These are phyloP conservation scores for Toxicodendron radicans DNA, from an alignment of 345 rosid species.

Conservation along the genomic window DNA sequence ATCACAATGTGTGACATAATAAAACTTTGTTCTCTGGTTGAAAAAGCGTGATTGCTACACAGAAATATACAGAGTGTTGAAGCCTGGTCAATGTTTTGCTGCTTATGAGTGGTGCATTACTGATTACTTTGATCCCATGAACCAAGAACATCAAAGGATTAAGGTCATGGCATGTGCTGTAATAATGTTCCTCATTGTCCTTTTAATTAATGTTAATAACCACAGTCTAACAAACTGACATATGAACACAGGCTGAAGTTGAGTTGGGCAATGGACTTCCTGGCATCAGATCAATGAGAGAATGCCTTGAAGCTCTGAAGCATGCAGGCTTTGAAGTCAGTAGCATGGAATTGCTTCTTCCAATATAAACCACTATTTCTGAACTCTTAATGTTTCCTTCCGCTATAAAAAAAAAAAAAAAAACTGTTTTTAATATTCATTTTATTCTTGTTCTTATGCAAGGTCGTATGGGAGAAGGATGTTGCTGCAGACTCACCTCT, in stretches of 20 bases:
- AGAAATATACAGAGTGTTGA: constrained; percentile 87
- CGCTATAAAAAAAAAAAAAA: too few species aligned
- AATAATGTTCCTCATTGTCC: neutral
- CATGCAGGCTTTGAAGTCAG: constrained; percentile 92
- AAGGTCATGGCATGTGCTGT: constrained; percentile 54
- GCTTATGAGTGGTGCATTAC: constrained; percentile 99
- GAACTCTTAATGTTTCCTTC: neutral
- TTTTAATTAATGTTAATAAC: too few species aligned
- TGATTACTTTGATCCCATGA: constrained; percentile 71
- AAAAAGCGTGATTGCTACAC: constrained; percentile 86
- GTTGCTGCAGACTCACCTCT: constrained; percentile 64
- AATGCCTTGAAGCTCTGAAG: constrained; percentile 84
- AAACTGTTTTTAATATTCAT: too few species aligned
- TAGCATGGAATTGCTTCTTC: neutral
- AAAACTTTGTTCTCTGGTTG: constrained; percentile 5
- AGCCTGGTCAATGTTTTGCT: constrained; percentile 90
- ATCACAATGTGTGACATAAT: neutral
- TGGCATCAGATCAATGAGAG: constrained; percentile 70
- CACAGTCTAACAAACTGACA: neutral
- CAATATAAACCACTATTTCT: neutral
- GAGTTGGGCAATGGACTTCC: constrained; percentile 96
- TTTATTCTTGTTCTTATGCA: neutral
- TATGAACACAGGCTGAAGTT: constrained; percentile 60
- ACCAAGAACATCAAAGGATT: constrained; percentile 71
- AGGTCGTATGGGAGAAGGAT: constrained; percentile 91